Conservation (phyloP, 257 asterid genomes). For the Echites panduratus region DNA sequence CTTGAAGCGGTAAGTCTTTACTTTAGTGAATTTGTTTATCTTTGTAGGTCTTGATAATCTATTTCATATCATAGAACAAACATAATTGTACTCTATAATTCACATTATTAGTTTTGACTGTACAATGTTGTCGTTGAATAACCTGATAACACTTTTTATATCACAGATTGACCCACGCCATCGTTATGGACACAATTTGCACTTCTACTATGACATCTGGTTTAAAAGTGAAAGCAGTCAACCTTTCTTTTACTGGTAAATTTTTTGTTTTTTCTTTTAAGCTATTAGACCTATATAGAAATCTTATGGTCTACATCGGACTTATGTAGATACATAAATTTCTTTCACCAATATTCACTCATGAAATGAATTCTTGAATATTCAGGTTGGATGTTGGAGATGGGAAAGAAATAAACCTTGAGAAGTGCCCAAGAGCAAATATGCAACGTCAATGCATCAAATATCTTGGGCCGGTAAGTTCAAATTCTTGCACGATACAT, state of each 20-base stretch:
- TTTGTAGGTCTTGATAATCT: neutral
- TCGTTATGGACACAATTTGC: slow-evolving; percentile 91
- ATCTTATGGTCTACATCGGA: neutral
- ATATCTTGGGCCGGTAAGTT: slow-evolving; percentile 86
- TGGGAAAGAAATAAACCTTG: slow-evolving; percentile 80
- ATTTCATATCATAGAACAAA: too few relatives aligned
- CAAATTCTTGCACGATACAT: neutral
- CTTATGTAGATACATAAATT: neutral
- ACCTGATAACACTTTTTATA: slow-evolving; percentile 3
- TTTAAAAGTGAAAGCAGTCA: slow-evolving; percentile 77
- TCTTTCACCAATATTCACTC: neutral
- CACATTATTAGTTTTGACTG: neutral
- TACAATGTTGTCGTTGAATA: neutral
- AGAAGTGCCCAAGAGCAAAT: slow-evolving; percentile 63
- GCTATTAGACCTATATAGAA: neutral
- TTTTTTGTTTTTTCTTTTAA: neutral
- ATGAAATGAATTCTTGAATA: neutral
- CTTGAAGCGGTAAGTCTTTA: slow-evolving; percentile 82
- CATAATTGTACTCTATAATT: too few relatives aligned
- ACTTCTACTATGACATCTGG: slow-evolving; percentile 83
- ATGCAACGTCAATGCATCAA: slow-evolving; percentile 81
- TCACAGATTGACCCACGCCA: slow-evolving; percentile 95
- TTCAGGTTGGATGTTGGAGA: slow-evolving; percentile 94
- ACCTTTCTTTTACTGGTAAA: slow-evolving; percentile 97
- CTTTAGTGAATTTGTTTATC: neutral